A percentile compares a stretch with the other conserved stretches of the same genome.
phyloP scores from a whole-genome alignment of 1,284 basidiomycete species.

The Hymenochaete sp. region DNA sequence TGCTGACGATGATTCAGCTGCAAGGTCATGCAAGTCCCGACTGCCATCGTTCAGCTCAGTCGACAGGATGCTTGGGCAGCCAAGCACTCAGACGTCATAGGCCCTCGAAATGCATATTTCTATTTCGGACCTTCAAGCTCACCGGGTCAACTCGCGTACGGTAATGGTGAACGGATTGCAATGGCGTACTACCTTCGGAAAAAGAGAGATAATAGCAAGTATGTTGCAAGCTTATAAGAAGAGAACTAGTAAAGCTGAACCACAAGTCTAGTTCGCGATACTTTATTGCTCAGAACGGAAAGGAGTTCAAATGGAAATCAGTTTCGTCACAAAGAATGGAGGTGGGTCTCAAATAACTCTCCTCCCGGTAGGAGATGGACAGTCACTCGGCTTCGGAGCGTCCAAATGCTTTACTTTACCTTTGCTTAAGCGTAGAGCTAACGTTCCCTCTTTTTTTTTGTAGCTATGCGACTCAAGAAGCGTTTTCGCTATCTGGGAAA shows the following conservation, averaged over 20 bases:
- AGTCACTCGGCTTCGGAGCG: neutral
- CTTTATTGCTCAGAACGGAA: slow-evolving; percentile 57
- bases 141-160: slow-evolving; percentile 59
- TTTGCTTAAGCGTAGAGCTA: neutral
- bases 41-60: slow-evolving; percentile 50
- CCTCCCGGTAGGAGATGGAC: slow-evolving; percentile 4
- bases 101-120: slow-evolving; percentile 59
- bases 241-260: neutral
- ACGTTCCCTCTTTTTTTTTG: neutral
- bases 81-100: slow-evolving; percentile 57
- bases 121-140: slow-evolving; percentile 58
- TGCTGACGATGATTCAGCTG: neutral
- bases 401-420: slow-evolving; percentile 6
- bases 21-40: slow-evolving; percentile 34
- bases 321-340: slow-evolving; percentile 50
- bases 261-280: slow-evolving; percentile 48
- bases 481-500: slow-evolving; percentile 16
- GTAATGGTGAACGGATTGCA: slow-evolving; percentile 45
- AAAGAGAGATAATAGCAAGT: slow-evolving; percentile 54
- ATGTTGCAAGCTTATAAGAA: slow-evolving; percentile 23
- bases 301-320: slow-evolving; percentile 60
- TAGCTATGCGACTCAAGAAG: slow-evolving; percentile 16
- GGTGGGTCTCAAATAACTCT: slow-evolving; percentile 30
- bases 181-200: slow-evolving; percentile 51
- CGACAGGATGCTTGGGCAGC: slow-evolving; percentile 57